phyloP scores from a whole-genome alignment of 495 filamentous ascomycete genomes.

The Trichoderma orchidacearum region DNA sequence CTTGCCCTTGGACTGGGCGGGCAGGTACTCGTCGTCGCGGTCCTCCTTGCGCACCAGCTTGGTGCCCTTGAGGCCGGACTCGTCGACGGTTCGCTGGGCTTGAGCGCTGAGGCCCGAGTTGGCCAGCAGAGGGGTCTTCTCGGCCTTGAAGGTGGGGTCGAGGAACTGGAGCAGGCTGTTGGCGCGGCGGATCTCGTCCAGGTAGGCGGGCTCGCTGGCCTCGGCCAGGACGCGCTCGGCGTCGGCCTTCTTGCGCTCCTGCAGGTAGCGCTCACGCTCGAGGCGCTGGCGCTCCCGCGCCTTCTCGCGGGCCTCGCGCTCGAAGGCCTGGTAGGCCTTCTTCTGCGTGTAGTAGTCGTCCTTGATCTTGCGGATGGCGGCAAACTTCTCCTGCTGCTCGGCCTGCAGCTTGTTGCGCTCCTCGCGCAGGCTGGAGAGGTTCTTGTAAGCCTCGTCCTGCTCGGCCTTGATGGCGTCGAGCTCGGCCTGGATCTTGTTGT shows the following conservation, averaged over 20 bases:
- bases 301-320: conserved; percentile 60
- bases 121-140: conserved; percentile 51
- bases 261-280: conserved; percentile 68
- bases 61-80: conserved; percentile 62
- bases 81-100: conserved; percentile 70
- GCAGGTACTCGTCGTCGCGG: conserved; percentile 69
- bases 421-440: conserved; percentile 74
- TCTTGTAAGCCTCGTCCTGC: conserved; percentile 78
- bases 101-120: conserved; percentile 49
- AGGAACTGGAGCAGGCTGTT: conserved; percentile 81
- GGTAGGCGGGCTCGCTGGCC: conserved; percentile 76
- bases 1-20: conserved; percentile 83
- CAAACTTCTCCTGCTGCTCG: conserved; percentile 74
- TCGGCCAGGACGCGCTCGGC: conserved; percentile 81
- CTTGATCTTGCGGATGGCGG: conserved; percentile 66
- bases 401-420: conserved; percentile 68
- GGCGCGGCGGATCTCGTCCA: conserved; percentile 78
- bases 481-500: conserved; percentile 68
- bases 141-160: conserved; percentile 57
- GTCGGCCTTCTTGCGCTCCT: conserved; percentile 70
- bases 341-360: conserved; percentile 69
- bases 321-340: conserved; percentile 65
- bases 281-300: conserved; percentile 39
- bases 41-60: conserved; percentile 68
- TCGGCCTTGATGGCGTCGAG: conserved; percentile 79